Evolutionary conservation across 192 early-diverging fungal species (phyloP), one percentile per base, ranked within the genome.

Genomic region (Glomus cerebriforme): DNA sequence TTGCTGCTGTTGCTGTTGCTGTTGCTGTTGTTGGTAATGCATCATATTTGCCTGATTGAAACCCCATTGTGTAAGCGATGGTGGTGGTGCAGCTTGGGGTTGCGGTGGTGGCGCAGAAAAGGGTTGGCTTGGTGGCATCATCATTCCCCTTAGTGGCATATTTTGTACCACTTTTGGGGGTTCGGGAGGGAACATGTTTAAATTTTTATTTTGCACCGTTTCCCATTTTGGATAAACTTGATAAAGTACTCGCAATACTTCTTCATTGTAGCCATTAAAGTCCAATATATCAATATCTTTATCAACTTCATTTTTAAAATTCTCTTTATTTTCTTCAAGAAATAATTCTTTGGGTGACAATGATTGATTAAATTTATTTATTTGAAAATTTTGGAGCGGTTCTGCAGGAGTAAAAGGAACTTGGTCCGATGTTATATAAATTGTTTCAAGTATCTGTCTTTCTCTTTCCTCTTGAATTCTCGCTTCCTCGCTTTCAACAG

Each of bases 381-480:
- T 31, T 32, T 49, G 35, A 39, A 39, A 63, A 49, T 37, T 63
- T 45, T 59, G 59, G 26, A n/a, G 35, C 37, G 74, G 60, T 43
- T 76, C 59, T 26, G 60, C 60, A 26, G 74, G 74, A 29, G 59
- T 35, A 43, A 63, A 37, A 10, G 74, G 74, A 26, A 76, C 60
- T 39, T 76, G 74, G 27, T 59, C 58, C 22, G 59, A 43, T 43
- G 35, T 76, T 7, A 76, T 63, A 24, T 76, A 76, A 26, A 64
- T 63, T 64, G 58, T 43, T 76, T 76, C 74, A 3, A 76, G 45
- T n/a, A 76, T 76, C 15, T 59, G 35, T 26, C 60, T 59, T 24
- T 63, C 37, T 26, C 74, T 59, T 26, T 76, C 74, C 10, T 76
- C 60, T n/a, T 63, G 37, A 37, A 63, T 59, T 45, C 13, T 76